Percentiles rank a stretch among this genome's conserved stretches.
Evolutionary conservation across 148 eudicot genomes (phyloP).

Genomic region (Rhododendron vialii): DNA sequence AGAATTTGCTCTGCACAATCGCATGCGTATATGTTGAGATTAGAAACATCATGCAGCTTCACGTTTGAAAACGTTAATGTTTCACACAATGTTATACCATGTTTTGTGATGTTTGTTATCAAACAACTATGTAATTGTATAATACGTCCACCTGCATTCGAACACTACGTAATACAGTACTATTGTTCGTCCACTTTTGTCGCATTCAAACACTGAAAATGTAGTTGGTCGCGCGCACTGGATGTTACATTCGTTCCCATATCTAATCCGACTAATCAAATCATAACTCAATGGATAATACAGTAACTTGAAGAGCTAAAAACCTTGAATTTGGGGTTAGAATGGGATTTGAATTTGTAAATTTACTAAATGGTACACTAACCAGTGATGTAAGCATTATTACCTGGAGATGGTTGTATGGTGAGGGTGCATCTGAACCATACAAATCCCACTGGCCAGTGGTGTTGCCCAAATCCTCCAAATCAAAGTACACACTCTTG

Average conservation of each 20-base stretch:
- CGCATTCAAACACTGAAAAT: not conserved
- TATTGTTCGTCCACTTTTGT: not conserved
- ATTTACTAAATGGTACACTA: not conserved
- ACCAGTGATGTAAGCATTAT: not conserved
- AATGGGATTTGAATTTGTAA: not conserved
- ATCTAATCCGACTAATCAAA: not conserved
- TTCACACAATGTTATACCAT: not conserved
- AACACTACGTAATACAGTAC: not conserved
- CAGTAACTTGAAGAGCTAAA: not conserved
- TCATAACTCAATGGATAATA: not conserved
- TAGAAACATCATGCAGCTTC: not conserved
- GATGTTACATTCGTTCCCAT: too few species aligned
- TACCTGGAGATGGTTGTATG: conserved; percentile 93
- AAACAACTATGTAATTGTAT: too few species aligned
- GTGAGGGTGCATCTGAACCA: conserved; percentile 99
- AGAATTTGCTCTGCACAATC: conserved; percentile 90
- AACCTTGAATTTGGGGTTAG: not conserved
- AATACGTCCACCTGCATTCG: not conserved
- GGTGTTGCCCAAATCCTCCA: conserved; percentile 92
- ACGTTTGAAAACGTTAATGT: not conserved
- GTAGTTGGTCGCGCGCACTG: not conserved
- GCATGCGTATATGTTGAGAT: not conserved
- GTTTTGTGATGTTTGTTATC: not conserved
- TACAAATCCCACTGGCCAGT: conserved; percentile 99
- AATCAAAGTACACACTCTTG: conserved; percentile 93